A percentile compares a stretch with the other conserved stretches of the same genome.
Conservation (phyloP, 192 early-diverging fungal species). For the Phlyctochytrium arcticum region DNA sequence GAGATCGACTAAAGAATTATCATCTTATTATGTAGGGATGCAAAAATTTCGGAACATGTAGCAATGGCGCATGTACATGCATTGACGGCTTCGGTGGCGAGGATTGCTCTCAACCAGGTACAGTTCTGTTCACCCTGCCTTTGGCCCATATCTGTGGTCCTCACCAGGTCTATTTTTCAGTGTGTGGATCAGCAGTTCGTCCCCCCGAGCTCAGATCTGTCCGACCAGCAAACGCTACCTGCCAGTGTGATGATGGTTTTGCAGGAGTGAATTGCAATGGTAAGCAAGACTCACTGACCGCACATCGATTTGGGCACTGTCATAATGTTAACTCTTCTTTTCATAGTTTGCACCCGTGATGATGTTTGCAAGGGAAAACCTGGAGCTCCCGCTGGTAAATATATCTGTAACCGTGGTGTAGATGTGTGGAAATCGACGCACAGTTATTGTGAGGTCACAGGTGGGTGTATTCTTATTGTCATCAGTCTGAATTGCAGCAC, state of each 20-base stretch:
- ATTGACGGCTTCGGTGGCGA: conserved; percentile 37
- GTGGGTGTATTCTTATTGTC: conserved; percentile 6
- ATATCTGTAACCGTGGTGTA: conserved; percentile 50
- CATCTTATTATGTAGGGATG: conserved; percentile 27
- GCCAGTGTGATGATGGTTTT: conserved; percentile 55
- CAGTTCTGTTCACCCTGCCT: conserved; percentile 1
- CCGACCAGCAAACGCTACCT: conserved; percentile 4
- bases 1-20: not conserved
- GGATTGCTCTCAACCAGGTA: conserved; percentile 31
- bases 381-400: conserved; percentile 26
- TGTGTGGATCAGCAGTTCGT: conserved; percentile 26
- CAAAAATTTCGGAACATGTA: conserved; percentile 41
- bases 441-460: conserved; percentile 38
- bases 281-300: not conserved
- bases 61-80: conserved; percentile 27
- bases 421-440: conserved; percentile 35
- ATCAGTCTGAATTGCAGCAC: not conserved
- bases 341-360: conserved; percentile 37
- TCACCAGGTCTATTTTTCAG: no score
- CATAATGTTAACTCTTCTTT: not conserved
- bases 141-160: no score
- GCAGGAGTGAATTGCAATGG: conserved; percentile 53
- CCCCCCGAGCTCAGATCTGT: not conserved
- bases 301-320: not conserved
- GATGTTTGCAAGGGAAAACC: conserved; percentile 36